Evolutionary conservation across 139 green algal species (phyloP).

Genomic region (Mesostigma viride): DNA sequence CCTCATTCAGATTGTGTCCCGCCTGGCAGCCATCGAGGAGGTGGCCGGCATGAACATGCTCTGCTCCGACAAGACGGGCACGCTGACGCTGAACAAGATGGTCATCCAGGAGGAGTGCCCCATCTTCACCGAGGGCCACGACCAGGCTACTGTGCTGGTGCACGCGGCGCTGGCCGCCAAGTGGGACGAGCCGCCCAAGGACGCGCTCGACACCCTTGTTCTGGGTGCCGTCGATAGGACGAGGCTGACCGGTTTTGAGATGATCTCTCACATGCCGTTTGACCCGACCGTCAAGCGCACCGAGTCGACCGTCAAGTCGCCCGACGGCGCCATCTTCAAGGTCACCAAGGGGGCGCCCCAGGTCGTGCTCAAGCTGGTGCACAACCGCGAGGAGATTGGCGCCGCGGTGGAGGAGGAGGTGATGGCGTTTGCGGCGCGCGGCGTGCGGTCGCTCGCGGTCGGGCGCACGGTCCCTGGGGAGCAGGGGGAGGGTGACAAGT

Average conservation of each 20-base stretch:
- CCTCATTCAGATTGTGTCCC: no score
- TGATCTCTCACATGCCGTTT: no score
- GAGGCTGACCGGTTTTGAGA: conserved; percentile 52
- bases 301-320: conserved; percentile 44
- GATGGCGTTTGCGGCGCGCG: conserved; percentile 46
- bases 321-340: conserved; percentile 56
- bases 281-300: conserved; percentile 68
- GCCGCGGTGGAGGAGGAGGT: conserved; percentile 40
- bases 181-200: no score
- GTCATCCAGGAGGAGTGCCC: no score
- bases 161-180: conserved; percentile 51
- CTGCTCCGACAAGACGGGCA: no score
- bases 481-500: conserved; percentile 38
- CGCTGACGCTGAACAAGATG: no score
- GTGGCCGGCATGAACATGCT: conserved; percentile 75
- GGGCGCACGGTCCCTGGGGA: conserved; percentile 6
- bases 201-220: conserved; percentile 69
- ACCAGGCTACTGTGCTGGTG: conserved; percentile 1
- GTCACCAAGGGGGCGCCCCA: conserved; percentile 61
- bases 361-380: conserved; percentile 35
- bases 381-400: conserved; percentile 33
- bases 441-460: conserved; percentile 62
- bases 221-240: conserved; percentile 40
- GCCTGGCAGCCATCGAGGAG: conserved; percentile 80
- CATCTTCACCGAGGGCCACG: no score